These are phyloP conservation scores for Penicillium crustosum DNA, from an alignment of 2,329 filamentous ascomycete species.

Conservation along the genomic window DNA sequence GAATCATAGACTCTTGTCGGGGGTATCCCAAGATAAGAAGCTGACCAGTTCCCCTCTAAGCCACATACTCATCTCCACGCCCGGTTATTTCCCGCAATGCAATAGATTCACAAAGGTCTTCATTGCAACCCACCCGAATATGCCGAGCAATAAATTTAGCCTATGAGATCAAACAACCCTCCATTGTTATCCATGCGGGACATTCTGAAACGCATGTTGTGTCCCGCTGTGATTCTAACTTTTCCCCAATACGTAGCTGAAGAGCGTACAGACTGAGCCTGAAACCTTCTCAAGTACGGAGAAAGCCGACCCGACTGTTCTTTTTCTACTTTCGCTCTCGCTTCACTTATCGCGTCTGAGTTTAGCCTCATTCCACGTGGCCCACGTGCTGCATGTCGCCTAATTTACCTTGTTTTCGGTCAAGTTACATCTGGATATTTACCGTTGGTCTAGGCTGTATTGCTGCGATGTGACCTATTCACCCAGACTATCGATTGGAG, in stretches of 20 bases:
- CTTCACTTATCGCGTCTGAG: constrained; percentile 1
- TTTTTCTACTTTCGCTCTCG: neutral
- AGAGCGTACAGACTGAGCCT: constrained; percentile 8
- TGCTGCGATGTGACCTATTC: neutral
- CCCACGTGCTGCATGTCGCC: constrained; percentile 25
- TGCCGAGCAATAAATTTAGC: neutral
- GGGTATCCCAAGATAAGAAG: constrained; percentile 6
- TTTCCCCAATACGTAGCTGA: neutral
- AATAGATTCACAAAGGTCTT: neutral
- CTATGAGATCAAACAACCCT: neutral
- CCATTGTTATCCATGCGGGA: constrained; percentile 14
- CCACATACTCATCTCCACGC: neutral
- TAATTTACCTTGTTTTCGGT: constrained; percentile 18
- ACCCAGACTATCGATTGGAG: neutral
- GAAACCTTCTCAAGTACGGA: constrained; percentile 4
- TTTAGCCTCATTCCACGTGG: constrained; percentile 22
- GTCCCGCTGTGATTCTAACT: neutral
- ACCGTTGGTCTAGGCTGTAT: neutral
- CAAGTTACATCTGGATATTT: constrained; percentile 4
- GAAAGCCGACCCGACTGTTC: neutral
- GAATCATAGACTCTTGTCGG: neutral
- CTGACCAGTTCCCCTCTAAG: neutral
- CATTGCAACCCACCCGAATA: neutral
- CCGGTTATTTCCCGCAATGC: neutral
- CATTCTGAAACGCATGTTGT: constrained; percentile 13